Conservation (phyloP, 306 rosid genomes). For the Clitoria ternatea region DNA sequence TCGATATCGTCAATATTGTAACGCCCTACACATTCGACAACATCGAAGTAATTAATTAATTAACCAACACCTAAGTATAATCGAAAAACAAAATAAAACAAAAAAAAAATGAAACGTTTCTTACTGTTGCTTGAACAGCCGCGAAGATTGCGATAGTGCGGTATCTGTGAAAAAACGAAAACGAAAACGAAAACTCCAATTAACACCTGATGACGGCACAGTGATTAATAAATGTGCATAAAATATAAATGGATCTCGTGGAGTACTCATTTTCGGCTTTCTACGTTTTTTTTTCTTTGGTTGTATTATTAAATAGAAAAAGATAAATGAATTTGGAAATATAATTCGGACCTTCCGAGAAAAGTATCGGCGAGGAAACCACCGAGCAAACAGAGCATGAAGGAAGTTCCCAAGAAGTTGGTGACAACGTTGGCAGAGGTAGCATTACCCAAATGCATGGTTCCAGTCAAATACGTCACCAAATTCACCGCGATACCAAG, state of each 20-base stretch:
- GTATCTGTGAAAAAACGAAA: slow-evolving; percentile 44
- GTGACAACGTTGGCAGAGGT: slow-evolving; percentile 82
- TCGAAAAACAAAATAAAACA: neutral
- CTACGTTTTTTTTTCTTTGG: too few relatives aligned
- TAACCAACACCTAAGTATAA: neutral
- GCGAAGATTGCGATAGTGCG: slow-evolving; percentile 84
- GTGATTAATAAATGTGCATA: neutral
- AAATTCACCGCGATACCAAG: slow-evolving; percentile 82
- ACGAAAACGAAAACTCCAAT: neutral
- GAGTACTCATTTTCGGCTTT: too few relatives aligned
- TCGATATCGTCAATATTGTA: slow-evolving; percentile 72
- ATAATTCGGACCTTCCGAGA: slow-evolving; percentile 74
- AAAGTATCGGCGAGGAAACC: slow-evolving; percentile 89
- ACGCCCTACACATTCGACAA: slow-evolving; percentile 52
- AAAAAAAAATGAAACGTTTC: neutral
- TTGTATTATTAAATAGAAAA: neutral
- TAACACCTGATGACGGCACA: neutral
- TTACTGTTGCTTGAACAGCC: slow-evolving; percentile 80
- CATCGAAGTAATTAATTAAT: neutral
- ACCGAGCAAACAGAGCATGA: slow-evolving; percentile 87
- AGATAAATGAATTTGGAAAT: too few relatives aligned
- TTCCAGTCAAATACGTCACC: slow-evolving; percentile 72
- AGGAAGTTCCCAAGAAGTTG: slow-evolving; percentile 84
- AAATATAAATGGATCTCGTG: too few relatives aligned
- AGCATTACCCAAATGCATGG: slow-evolving; percentile 94